These are phyloP conservation scores for Rhexocercosporidium sp. DNA, from an alignment of 2,329 filamentous ascomycete genomes.

Conservation along the genomic window DNA sequence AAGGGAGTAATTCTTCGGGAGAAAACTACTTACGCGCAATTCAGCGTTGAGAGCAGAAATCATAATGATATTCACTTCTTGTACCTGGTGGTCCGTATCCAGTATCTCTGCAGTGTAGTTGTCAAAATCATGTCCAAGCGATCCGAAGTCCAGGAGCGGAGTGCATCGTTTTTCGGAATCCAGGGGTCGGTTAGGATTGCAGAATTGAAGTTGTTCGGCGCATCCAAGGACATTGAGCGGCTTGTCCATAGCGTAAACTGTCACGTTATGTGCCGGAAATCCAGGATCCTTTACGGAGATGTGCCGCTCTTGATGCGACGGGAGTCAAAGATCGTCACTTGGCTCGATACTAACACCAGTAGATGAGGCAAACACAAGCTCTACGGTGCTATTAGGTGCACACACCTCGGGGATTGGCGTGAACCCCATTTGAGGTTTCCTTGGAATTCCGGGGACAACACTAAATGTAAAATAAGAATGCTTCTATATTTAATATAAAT, in stretches of 20 bases:
- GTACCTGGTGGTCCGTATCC: background rate
- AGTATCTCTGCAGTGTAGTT: background rate
- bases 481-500: no score
- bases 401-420: background rate
- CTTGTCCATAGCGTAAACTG: background rate
- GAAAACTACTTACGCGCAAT: background rate
- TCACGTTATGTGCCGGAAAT: background rate
- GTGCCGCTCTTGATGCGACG: background rate
- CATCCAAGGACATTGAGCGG: background rate
- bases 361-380: background rate
- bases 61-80: background rate
- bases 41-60: background rate
- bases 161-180: background rate
- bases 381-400: background rate
- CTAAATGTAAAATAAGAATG: no score
- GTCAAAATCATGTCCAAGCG: background rate
- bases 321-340: conserved; percentile 6
- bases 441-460: background rate
- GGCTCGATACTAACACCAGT: background rate
- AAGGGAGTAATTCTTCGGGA: no score
- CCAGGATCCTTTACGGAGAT: background rate
- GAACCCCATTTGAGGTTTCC: background rate
- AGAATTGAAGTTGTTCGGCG: conserved; percentile 5
- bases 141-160: background rate
- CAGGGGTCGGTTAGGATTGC: conserved; percentile 1